These are phyloP conservation scores for Phaseolus coccineus DNA, from an alignment of 331 rosid species.

Conservation along the genomic window DNA sequence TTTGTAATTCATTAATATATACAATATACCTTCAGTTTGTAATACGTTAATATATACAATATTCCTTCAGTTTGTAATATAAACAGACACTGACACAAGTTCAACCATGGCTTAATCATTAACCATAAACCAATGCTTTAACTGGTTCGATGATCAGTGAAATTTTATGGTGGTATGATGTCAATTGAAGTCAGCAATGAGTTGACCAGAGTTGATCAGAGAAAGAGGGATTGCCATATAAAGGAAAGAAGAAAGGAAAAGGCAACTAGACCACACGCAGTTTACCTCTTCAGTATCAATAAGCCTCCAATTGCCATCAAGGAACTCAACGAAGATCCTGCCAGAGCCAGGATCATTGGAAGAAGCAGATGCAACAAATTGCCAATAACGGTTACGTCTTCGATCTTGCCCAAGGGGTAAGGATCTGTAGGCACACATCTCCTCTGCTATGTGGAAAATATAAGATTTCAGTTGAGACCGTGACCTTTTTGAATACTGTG, in stretches of 20 bases:
- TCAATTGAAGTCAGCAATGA: background rate
- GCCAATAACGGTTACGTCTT: conserved; percentile 87
- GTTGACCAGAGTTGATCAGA: conserved; percentile 19
- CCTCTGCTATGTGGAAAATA: conserved; percentile 85
- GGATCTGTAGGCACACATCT: conserved; percentile 86
- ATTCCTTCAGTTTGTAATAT: background rate
- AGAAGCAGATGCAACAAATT: conserved; percentile 87
- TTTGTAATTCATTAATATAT: too few species aligned
- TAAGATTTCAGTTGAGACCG: conserved; percentile 85
- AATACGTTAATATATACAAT: background rate
- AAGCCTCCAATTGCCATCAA: conserved; percentile 85
- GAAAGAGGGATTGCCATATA: conserved; percentile 6
- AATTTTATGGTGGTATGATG: background rate
- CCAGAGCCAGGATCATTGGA: conserved; percentile 93
- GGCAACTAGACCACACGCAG: background rate
- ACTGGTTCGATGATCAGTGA: background rate
- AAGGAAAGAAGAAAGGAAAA: background rate
- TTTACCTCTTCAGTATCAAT: conserved; percentile 91
- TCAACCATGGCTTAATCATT: background rate
- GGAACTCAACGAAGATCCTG: conserved; percentile 81
- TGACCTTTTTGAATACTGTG: conserved; percentile 76
- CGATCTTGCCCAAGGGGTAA: conserved; percentile 97
- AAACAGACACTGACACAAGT: background rate
- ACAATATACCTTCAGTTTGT: too few species aligned
- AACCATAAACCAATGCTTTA: background rate